phyloP scores from a whole-genome alignment of 2,329 filamentous ascomycete species.

The Thelonectria olida region DNA sequence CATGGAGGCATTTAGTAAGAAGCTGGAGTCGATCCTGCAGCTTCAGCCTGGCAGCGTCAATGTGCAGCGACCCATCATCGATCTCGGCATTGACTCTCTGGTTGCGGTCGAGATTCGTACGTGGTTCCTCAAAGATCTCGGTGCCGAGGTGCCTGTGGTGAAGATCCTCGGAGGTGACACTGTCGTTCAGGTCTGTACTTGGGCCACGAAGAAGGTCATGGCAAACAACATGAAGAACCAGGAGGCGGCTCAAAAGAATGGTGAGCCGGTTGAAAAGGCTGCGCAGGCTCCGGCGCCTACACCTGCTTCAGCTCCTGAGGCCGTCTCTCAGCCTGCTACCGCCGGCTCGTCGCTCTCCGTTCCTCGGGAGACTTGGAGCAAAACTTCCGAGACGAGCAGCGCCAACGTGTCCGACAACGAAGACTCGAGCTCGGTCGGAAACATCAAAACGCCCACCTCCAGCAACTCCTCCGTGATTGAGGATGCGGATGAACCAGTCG shows the following conservation, averaged over 20 bases:
- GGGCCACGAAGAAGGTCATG: conserved; percentile 21
- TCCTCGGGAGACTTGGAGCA: not conserved
- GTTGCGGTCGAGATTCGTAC: conserved; percentile 50
- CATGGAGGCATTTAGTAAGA: conserved; percentile 18
- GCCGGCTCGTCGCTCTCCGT: not conserved
- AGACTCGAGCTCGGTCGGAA: conserved; percentile 3
- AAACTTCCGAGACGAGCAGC: conserved; percentile 1
- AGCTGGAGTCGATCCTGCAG: conserved; percentile 32
- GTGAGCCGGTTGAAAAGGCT: conserved; percentile 7
- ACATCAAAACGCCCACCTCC: not conserved
- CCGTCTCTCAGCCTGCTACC: not conserved
- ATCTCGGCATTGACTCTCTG: conserved; percentile 43
- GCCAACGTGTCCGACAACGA: conserved; percentile 8
- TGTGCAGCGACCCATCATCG: conserved; percentile 22
- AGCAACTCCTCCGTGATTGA: conserved; percentile 6
- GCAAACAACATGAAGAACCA: conserved; percentile 17
- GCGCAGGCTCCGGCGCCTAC: not conserved
- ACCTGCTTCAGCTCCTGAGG: not conserved
- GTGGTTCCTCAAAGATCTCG: conserved; percentile 57
- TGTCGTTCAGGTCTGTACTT: conserved; percentile 16
- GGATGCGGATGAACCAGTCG: not conserved
- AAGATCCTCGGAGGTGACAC: conserved; percentile 45
- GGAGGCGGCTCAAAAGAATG: not conserved
- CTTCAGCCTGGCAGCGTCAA: conserved; percentile 15
- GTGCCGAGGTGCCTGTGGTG: conserved; percentile 55